phyloP scores from a whole-genome alignment of 2,329 filamentous ascomycete species.

The Paecilomyces dactylethromorphus region DNA sequence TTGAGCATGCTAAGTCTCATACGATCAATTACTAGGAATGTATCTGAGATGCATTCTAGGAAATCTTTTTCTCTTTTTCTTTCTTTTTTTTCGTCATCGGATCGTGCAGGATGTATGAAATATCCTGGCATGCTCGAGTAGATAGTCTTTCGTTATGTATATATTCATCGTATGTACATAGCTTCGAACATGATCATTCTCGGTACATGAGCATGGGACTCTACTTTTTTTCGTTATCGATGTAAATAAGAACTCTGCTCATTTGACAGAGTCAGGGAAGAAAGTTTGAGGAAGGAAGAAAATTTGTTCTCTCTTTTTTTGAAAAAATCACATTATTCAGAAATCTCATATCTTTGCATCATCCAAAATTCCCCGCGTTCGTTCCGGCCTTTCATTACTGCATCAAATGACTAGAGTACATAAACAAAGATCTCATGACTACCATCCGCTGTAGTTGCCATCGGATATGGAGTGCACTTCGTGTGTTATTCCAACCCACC shows the following conservation, averaged over 20 bases:
- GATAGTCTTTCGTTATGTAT: background rate
- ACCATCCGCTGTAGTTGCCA: too few relatives aligned
- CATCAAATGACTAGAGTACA: background rate
- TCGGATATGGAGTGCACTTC: too few relatives aligned
- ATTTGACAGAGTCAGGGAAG: background rate
- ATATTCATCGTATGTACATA: background rate
- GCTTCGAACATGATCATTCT: too few relatives aligned
- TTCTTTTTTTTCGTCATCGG: too few relatives aligned
- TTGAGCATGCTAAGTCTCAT: conserved; percentile 54
- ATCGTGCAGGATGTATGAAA: too few relatives aligned
- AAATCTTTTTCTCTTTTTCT: too few relatives aligned
- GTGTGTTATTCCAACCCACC: background rate
- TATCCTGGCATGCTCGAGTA: too few relatives aligned
- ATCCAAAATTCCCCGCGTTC: background rate
- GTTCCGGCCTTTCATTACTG: background rate
- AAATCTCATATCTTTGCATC: background rate
- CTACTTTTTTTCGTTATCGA: background rate
- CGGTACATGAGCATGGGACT: background rate
- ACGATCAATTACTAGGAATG: conserved; percentile 54
- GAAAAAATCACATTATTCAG: background rate
- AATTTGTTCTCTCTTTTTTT: background rate
- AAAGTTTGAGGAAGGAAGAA: background rate
- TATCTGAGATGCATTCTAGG: background rate
- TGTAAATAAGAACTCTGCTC: background rate
- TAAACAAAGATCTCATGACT: background rate